phyloP scores from a whole-genome alignment of 176 grass and related monocot genomes.

The Oryza glumipatula region DNA sequence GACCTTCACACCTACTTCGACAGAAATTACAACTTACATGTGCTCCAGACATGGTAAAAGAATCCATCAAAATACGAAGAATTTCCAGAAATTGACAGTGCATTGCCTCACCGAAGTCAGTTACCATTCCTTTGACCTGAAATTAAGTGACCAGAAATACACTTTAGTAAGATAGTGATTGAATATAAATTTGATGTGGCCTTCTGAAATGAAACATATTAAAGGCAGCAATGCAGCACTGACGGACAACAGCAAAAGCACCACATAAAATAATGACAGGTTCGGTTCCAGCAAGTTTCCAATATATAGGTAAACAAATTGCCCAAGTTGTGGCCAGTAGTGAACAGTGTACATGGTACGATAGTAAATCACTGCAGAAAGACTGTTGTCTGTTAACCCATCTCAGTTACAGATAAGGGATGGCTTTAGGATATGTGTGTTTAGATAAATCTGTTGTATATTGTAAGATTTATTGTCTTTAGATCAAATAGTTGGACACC shows the following conservation, averaged over 20 bases:
- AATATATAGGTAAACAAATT: not conserved
- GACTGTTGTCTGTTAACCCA: not conserved
- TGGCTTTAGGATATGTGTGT: not conserved
- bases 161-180: conserved; percentile 27
- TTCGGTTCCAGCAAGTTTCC: not conserved
- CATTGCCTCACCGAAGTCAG: conserved; percentile 95
- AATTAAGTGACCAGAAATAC: conserved; percentile 28
- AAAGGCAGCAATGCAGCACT: too few relatives aligned
- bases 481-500: not conserved
- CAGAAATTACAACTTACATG: conserved; percentile 52
- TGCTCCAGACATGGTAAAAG: conserved; percentile 75
- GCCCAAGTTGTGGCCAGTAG: not conserved
- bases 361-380: not conserved
- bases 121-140: conserved; percentile 97
- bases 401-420: not conserved
- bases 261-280: too few relatives aligned
- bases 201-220: conserved; percentile 26
- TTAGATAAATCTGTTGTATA: not conserved
- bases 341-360: not conserved
- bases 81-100: conserved; percentile 99
- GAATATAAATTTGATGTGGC: conserved; percentile 20
- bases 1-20: not conserved
- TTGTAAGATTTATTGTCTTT: not conserved
- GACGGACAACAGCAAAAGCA: too few relatives aligned
- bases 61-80: conserved; percentile 97